phyloP scores from a whole-genome alignment of 2,329 filamentous ascomycete species.

The Orbilia quercus region DNA sequence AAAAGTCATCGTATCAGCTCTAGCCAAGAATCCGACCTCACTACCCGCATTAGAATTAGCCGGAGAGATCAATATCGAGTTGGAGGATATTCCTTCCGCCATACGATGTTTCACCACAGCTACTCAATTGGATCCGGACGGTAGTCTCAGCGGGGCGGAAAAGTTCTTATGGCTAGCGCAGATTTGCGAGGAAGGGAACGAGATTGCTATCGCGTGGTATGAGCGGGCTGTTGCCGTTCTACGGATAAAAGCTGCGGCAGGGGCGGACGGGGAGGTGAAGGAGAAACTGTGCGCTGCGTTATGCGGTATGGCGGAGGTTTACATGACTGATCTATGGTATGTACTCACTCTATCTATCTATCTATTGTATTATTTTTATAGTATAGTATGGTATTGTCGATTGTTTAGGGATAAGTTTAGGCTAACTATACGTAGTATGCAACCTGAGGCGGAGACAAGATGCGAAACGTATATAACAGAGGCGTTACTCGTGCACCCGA shows the following conservation, averaged over 20 bases:
- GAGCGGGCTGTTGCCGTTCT: slow-evolving; percentile 78
- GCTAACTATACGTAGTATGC: slow-evolving; percentile 69
- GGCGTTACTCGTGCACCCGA: slow-evolving; percentile 84
- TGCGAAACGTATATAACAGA: slow-evolving; percentile 92
- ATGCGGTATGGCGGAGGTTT: slow-evolving; percentile 93
- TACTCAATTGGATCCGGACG: slow-evolving; percentile 79
- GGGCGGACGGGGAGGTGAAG: slow-evolving; percentile 71
- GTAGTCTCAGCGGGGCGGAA: slow-evolving; percentile 78
- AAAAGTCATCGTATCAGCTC: slow-evolving; percentile 47
- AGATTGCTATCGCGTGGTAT: slow-evolving; percentile 75
- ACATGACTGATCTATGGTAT: slow-evolving; percentile 96
- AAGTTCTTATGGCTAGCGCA: slow-evolving; percentile 97
- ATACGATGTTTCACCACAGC: slow-evolving; percentile 78
- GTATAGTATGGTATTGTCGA: too few species aligned
- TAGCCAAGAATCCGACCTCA: slow-evolving; percentile 51
- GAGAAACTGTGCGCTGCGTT: slow-evolving; percentile 88
- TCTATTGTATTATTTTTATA: too few species aligned
- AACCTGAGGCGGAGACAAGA: slow-evolving; percentile 85
- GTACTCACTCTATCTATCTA: slow-evolving; percentile 59
- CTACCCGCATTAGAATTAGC: slow-evolving; percentile 78
- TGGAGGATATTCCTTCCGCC: slow-evolving; percentile 82
- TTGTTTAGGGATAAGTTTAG: too few species aligned
- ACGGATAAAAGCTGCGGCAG: slow-evolving; percentile 65
- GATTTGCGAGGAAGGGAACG: slow-evolving; percentile 77
- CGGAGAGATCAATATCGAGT: slow-evolving; percentile 83